Evolutionary conservation across 2,329 filamentous ascomycete genomes (phyloP), one percentile per base, ranked within the genome.

Genomic region (Penicillium nordicum): DNA sequence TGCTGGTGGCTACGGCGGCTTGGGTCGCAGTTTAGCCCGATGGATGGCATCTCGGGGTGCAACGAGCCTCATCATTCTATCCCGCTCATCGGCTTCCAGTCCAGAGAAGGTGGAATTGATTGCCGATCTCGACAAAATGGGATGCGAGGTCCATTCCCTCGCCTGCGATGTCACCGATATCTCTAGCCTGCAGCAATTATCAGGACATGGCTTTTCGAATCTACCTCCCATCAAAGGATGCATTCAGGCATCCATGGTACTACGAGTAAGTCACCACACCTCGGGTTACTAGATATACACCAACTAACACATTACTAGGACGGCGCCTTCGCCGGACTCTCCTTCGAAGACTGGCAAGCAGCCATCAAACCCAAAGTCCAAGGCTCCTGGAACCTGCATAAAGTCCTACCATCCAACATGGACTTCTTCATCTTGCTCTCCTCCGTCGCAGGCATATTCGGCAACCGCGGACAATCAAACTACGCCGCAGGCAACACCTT

Each of bases 391-490:
- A 75, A 76, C 50, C 63, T 78, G 12, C 69, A 76, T 53, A 43
- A 60, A 16, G 23, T 57, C 12, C 55, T 74, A 25, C 67, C 63
- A 7, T 30, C 44, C 2, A 56, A 72, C 41, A 63, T 79, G 16
- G 73, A 76, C 48, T 79, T 79, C 63, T 79, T 78, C 55, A 60
- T 77, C 47, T 69, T 75, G 59, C 63, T 78, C 1, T 77, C 75
- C 0, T 79, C 77, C 1, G 62, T 73, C 1, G 72, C 75, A 32
- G 74, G 74, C 1, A 64, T 82, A 14, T 66, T 78, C 6, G 80
- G 80, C 4, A 79, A 78, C 49, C 61, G 72, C 6, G 74, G 76
- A 4, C 71, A 82, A 52, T 71, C 78, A 11, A 80, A 78, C 57
- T 79, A 79, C 57, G 67, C 71, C 2, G 74, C 75, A 6, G 76